Evolutionary conservation across 164 flowering plant species (phyloP), one percentile per base, ranked within the genome.

Genomic region (Kalanchoe fedtschenkoi): DNA sequence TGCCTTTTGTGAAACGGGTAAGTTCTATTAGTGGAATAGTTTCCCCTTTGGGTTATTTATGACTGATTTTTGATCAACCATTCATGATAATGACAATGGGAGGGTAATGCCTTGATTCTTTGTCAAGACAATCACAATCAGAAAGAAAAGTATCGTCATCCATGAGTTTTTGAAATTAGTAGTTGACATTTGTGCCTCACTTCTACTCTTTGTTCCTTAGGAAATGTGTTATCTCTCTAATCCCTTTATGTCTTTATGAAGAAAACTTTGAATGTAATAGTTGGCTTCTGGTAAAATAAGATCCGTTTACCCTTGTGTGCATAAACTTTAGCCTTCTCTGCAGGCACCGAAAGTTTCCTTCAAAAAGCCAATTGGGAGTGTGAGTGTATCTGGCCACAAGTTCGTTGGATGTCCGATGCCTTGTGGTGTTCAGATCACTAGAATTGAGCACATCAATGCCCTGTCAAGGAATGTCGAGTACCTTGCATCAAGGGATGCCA

Each of bases 391-490:
- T 42, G 96, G 97, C 51, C 97, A 91, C 86, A 91, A 91, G 77
- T 87, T 91, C 70, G 89, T 91, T 16, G 97, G 96, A 5, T 91
- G 97, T 66, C 97, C 96, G 28, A 89, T 91, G 97, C 97, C 97
- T 60, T 91, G 97, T 68, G 97, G 97, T 28, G 95, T 91, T 35
- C 97, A 91, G 68, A 71, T 91, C 62, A 91, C 97, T 41, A 81
- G 97, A 65, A 58, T 91, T 63, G 77, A 85, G 66, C 96, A 91
- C 84, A 83, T 91, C 46, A 89, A 91, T 71, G 83, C 79, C 30
- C 82, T 91, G 29, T 85, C 97, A 22, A 87, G 96, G 60, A 87
- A 85, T 62, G 96, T 91, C 3, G 97, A 91, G 76, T 91, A 91
- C 65, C 88, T 91, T 34, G 97, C 97, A 61, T 91, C 97, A 21